Evolutionary conservation across 163 green algal species (phyloP).

Genomic region (Scenedesmus sp.): DNA sequence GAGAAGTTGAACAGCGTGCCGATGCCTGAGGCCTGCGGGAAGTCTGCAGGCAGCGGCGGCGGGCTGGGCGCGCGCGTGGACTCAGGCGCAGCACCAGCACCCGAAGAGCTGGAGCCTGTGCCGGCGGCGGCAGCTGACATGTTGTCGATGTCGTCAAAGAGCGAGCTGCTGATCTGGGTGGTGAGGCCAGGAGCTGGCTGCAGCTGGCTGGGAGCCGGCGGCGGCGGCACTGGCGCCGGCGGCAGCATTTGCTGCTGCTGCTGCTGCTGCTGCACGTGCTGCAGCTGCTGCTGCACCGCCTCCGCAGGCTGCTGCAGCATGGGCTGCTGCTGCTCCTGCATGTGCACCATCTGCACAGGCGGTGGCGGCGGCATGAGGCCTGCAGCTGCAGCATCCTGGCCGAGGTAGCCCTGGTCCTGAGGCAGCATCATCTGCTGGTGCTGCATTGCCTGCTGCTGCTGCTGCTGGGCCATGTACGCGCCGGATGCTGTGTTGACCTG

Average conservation of each 20-base stretch:
- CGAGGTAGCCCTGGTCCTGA: not conserved
- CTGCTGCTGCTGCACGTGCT: conserved; percentile 46
- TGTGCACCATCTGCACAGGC: not conserved
- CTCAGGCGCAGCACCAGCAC: not conserved
- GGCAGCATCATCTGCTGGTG: conserved; percentile 8
- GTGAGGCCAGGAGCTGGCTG: not conserved
- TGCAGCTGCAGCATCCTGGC: not conserved
- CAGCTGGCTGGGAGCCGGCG: not conserved
- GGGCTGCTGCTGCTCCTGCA: conserved; percentile 34
- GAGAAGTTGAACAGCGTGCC: conserved; percentile 69
- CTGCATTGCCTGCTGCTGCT: conserved; percentile 15
- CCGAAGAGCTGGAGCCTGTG: not conserved
- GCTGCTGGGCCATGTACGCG: not conserved
- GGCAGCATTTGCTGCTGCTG: not conserved
- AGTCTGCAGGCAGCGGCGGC: conserved; percentile 62
- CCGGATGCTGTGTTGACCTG: not conserved
- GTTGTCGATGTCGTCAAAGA: conserved; percentile 58
- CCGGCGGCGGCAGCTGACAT: not conserved
- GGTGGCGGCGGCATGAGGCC: conserved; percentile 12
- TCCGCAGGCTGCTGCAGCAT: not conserved
- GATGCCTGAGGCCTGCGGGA: conserved; percentile 42
- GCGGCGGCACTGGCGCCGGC: not conserved
- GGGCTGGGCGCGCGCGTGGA: conserved; percentile 48
- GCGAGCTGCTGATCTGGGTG: not conserved
- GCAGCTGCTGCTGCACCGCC: not conserved